Evolutionary conservation across 2,329 filamentous ascomycete species (phyloP).

Genomic region (Coleophoma cylindrospora): DNA sequence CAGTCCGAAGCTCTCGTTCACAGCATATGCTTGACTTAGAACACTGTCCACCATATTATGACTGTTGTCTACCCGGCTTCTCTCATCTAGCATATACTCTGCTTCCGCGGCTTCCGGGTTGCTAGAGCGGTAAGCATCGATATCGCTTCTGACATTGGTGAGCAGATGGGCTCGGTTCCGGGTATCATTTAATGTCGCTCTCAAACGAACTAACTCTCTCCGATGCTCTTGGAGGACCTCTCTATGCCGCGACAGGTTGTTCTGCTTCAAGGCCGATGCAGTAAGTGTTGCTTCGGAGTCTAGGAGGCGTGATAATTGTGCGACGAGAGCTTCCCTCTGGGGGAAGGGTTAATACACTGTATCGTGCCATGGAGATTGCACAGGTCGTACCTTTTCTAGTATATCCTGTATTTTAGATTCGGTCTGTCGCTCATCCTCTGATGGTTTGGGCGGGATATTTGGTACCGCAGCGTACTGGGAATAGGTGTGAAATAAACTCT

Average conservation of each 20-base stretch:
- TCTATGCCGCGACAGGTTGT: slow-evolving; percentile 86
- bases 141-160: slow-evolving; percentile 85
- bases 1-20: slow-evolving; percentile 83
- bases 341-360: slow-evolving; percentile 6
- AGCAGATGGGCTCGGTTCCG: slow-evolving; percentile 88
- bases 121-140: slow-evolving; percentile 77
- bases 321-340: slow-evolving; percentile 76
- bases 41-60: slow-evolving; percentile 87
- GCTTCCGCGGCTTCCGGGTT: slow-evolving; percentile 82
- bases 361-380: background rate
- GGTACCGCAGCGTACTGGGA: slow-evolving; percentile 83
- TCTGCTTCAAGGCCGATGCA: slow-evolving; percentile 92
- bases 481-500: slow-evolving; percentile 77
- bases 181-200: slow-evolving; percentile 66
- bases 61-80: slow-evolving; percentile 78
- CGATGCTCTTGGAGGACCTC: slow-evolving; percentile 86
- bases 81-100: slow-evolving; percentile 95
- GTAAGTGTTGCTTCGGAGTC: slow-evolving; percentile 87
- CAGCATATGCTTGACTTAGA: slow-evolving; percentile 90
- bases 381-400: slow-evolving; percentile 63
- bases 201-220: slow-evolving; percentile 73
- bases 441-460: slow-evolving; percentile 76
- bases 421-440: slow-evolving; percentile 75
- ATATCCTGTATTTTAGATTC: slow-evolving; percentile 81
- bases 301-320: slow-evolving; percentile 80